phyloP scores from a whole-genome alignment of 1,139 yeast species.

The Protomyces inouyei region DNA sequence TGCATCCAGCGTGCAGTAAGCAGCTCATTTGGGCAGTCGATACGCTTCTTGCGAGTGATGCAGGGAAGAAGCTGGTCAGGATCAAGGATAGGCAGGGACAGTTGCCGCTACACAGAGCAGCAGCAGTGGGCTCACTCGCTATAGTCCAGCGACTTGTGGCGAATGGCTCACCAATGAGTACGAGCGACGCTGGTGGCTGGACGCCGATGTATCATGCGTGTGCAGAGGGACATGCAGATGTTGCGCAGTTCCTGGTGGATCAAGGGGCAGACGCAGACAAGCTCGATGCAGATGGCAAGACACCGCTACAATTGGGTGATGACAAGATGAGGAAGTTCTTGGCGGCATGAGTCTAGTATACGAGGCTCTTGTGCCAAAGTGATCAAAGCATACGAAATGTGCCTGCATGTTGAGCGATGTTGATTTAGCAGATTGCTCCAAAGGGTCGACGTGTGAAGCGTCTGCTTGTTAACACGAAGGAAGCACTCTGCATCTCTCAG shows the following conservation, averaged over 20 bases:
- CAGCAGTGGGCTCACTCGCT: slow-evolving; percentile 64
- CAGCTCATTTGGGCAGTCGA: slow-evolving; percentile 20
- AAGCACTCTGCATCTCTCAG: too few relatives aligned
- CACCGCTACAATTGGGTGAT: slow-evolving; percentile 19
- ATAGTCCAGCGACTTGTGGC: slow-evolving; percentile 50
- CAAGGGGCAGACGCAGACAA: slow-evolving; percentile 58
- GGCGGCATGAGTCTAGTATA: background rate
- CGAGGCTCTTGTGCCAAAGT: too few relatives aligned
- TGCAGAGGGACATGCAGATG: slow-evolving; percentile 86
- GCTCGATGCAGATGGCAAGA: slow-evolving; percentile 24
- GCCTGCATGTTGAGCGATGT: too few relatives aligned
- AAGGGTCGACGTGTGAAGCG: too few relatives aligned
- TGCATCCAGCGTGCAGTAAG: slow-evolving; percentile 55
- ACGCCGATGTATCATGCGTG: slow-evolving; percentile 84
- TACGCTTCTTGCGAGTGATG: background rate
- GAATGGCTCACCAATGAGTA: slow-evolving; percentile 60
- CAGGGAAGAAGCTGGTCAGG: slow-evolving; percentile 11
- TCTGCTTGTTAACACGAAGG: too few relatives aligned
- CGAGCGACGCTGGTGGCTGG: slow-evolving; percentile 70
- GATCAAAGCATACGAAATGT: too few relatives aligned
- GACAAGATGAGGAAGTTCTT: background rate
- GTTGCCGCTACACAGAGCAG: slow-evolving; percentile 77
- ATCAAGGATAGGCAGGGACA: slow-evolving; percentile 62
- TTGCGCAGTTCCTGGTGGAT: slow-evolving; percentile 56
- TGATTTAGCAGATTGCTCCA: too few relatives aligned